Conservation (phyloP, 176 grass and related monocot species). For the Pontederia paniculata region DNA sequence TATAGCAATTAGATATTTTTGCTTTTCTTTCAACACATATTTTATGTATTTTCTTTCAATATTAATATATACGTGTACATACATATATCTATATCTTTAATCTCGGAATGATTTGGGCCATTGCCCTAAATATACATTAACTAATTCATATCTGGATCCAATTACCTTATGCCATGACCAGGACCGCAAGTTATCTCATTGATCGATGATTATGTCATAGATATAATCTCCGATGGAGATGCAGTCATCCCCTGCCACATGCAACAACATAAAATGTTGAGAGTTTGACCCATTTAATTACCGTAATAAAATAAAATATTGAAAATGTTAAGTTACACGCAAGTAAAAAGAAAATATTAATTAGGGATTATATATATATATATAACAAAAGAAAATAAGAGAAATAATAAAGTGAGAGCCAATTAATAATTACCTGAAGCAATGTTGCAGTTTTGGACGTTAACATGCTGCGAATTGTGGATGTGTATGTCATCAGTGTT, state of each 20-base stretch:
- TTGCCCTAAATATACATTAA: too few species aligned
- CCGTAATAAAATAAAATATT: neutral
- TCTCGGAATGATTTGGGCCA: too few species aligned
- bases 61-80: too few species aligned
- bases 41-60: too few species aligned
- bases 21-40: too few species aligned
- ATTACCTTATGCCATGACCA: conserved; percentile 46
- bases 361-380: neutral
- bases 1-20: too few species aligned
- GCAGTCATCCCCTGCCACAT: conserved; percentile 35
- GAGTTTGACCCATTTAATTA: too few species aligned
- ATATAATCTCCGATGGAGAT: conserved; percentile 32
- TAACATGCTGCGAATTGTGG: conserved; percentile 20
- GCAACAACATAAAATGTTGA: neutral
- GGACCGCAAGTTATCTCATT: conserved; percentile 34
- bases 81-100: too few species aligned
- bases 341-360: neutral
- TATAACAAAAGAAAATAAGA: neutral
- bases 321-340: too few species aligned
- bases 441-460: conserved; percentile 7
- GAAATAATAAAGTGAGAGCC: neutral
- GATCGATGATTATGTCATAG: conserved; percentile 29
- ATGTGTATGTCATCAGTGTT: conserved; percentile 63
- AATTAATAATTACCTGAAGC: conserved; percentile 7
- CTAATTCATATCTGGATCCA: too few species aligned